Base-by-base conservation (phyloP, 192 early-diverging fungal species). In the Lunasporangiospora selenospora region DNA sequence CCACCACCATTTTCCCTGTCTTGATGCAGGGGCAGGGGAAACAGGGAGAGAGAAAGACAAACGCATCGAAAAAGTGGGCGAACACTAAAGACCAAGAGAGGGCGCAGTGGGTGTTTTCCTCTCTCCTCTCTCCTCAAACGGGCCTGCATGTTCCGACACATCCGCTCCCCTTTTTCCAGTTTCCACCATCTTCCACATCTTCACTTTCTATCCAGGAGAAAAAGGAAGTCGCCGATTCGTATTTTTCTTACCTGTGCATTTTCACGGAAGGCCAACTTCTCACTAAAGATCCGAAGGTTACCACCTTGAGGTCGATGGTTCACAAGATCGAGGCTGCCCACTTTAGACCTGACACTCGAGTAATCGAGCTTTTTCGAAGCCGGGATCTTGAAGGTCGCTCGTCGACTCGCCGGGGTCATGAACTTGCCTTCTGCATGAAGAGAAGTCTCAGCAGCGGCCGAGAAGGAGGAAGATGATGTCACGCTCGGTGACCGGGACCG, bases 251-350 rank as follows among this genome's bases (percentile, higher is more conserved):
- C 69, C 61, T 73, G 69, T 19, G 69, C 61, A 15, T 58, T 34
- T 38, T 73, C 61, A 8, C 69, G 23, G 55, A 73, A 67, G 11
- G 21, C 50, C 7, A 56, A 18, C 39, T 70, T 78, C 34, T 70
- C 77, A 33, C 53, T 62, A 51, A 75, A 69, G 23, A 82, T 61
- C 41, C 67, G 57, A 13, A 63, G 45, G 24, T 75, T 75, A 15
- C 67, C 76, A 18, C 77, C 71, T 31, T 73, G 73, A 3, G 83
- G 83, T 7, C n/a, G 21, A 49, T 86, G 84, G n/a, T 64, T 52
- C 23, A 75, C 43, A 62, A 77, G 79, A 9, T 81, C 80, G 36
- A 83, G 26, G 21, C 80, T 82, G 5, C 66, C 77, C 5, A 83
- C 58, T 24, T 71, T 75, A 39, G 80, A 77, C 15, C 40, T 50